Conservation (phyloP, 2,329 filamentous ascomycete genomes). For the Pyricularia sp. region DNA sequence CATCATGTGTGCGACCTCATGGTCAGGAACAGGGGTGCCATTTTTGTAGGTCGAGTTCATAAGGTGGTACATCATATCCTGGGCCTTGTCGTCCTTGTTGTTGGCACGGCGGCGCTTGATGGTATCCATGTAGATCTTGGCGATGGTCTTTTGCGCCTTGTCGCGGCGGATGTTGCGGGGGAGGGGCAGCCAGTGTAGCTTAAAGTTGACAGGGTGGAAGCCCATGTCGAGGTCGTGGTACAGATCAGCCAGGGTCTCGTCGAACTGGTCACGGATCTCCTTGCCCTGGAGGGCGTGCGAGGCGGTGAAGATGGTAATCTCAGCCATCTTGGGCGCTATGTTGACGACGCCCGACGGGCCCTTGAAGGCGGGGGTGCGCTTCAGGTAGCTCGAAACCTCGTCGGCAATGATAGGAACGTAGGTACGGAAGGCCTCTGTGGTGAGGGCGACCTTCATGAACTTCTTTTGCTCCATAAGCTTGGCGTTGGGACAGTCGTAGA, state of each 20-base stretch:
- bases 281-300: constrained; percentile 62
- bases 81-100: constrained; percentile 22
- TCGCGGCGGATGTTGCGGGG: constrained; percentile 65
- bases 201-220: constrained; percentile 71
- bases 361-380: constrained; percentile 41
- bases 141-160: constrained; percentile 59
- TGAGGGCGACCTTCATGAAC: constrained; percentile 61
- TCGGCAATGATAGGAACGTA: constrained; percentile 61
- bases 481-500: constrained; percentile 73
- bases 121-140: constrained; percentile 61
- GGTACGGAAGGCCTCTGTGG: constrained; percentile 45
- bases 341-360: constrained; percentile 48
- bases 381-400: constrained; percentile 55
- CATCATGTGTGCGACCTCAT: constrained; percentile 75
- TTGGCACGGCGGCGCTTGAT: constrained; percentile 46
- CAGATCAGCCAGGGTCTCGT: constrained; percentile 58
- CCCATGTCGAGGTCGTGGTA: constrained; percentile 74
- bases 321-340: constrained; percentile 53
- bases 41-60: constrained; percentile 69
- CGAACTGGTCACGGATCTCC: constrained; percentile 59
- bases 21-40: constrained; percentile 53
- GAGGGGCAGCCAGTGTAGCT: constrained; percentile 65
- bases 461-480: constrained; percentile 88
- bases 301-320: constrained; percentile 74
- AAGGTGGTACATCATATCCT: constrained; percentile 68